These are phyloP conservation scores for Hura crepitans DNA, from an alignment of 441 rosid genomes.

Conservation along the genomic window DNA sequence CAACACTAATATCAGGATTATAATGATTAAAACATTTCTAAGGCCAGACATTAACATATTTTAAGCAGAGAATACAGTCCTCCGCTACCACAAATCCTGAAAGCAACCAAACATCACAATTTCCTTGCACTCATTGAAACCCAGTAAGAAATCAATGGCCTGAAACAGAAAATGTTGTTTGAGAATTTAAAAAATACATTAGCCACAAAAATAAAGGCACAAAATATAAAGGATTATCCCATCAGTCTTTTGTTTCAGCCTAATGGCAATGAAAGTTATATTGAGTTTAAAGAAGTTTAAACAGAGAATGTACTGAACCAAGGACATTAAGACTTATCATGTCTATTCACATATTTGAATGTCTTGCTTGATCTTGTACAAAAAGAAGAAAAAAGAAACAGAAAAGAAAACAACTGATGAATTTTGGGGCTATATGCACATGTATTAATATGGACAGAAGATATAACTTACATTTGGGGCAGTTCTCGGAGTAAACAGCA, in stretches of 20 bases:
- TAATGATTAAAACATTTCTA: background rate
- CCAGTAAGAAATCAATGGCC: background rate
- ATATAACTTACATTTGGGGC: constrained; percentile 65
- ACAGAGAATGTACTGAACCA: background rate
- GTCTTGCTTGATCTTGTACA: background rate
- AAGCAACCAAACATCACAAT: too few species aligned
- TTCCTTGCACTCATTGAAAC: background rate
- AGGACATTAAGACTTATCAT: background rate
- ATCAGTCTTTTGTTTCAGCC: background rate
- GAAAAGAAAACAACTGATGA: background rate
- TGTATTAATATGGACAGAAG: background rate
- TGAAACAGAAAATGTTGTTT: background rate
- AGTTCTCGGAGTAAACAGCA: constrained; percentile 82
- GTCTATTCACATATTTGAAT: background rate
- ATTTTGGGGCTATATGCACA: background rate
- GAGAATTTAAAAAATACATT: background rate
- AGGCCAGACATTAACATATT: background rate
- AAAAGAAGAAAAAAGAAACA: background rate
- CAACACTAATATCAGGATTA: background rate
- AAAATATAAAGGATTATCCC: background rate
- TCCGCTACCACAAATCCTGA: too few species aligned
- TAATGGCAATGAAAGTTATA: background rate
- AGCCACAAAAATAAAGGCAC: background rate
- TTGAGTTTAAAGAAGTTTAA: background rate
- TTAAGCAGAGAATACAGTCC: too few species aligned